Conservation (phyloP, 2,329 filamentous ascomycete genomes). For the Coleophoma crateriformis region DNA sequence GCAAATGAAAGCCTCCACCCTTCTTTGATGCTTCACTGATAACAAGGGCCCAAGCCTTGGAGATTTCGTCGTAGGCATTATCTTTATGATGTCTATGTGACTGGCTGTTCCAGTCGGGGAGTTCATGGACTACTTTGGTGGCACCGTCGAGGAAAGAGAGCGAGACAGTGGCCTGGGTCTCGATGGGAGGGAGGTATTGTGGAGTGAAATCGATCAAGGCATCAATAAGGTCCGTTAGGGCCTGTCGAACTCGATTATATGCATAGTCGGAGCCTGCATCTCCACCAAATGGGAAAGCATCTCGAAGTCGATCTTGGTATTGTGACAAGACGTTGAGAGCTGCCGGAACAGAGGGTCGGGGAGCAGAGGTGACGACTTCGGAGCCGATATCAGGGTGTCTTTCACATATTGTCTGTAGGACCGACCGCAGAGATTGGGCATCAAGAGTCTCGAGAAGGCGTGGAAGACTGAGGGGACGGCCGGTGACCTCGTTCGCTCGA, state of each 20-base stretch:
- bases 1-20: slow-evolving; percentile 82
- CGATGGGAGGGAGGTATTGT: slow-evolving; percentile 89
- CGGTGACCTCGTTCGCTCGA: slow-evolving; percentile 60
- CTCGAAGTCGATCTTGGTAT: slow-evolving; percentile 74
- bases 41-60: slow-evolving; percentile 86
- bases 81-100: slow-evolving; percentile 91
- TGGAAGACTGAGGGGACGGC: slow-evolving; percentile 58
- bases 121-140: slow-evolving; percentile 81
- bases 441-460: slow-evolving; percentile 94
- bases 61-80: slow-evolving; percentile 92
- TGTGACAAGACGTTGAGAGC: slow-evolving; percentile 75
- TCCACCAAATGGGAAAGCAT: slow-evolving; percentile 79
- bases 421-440: slow-evolving; percentile 72
- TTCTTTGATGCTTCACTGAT: slow-evolving; percentile 87
- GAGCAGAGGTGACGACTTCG: slow-evolving; percentile 78
- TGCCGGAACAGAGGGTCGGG: slow-evolving; percentile 77
- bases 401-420: slow-evolving; percentile 89
- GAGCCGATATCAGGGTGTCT: slow-evolving; percentile 79
- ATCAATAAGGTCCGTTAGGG: slow-evolving; percentile 75
- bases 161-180: slow-evolving; percentile 76
- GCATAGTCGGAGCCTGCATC: slow-evolving; percentile 85
- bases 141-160: slow-evolving; percentile 84
- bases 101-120: slow-evolving; percentile 87
- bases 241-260: slow-evolving; percentile 85
- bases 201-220: slow-evolving; percentile 91